Base-by-base conservation (phyloP, 306 rosid species). In the Prunus campanulata region DNA sequence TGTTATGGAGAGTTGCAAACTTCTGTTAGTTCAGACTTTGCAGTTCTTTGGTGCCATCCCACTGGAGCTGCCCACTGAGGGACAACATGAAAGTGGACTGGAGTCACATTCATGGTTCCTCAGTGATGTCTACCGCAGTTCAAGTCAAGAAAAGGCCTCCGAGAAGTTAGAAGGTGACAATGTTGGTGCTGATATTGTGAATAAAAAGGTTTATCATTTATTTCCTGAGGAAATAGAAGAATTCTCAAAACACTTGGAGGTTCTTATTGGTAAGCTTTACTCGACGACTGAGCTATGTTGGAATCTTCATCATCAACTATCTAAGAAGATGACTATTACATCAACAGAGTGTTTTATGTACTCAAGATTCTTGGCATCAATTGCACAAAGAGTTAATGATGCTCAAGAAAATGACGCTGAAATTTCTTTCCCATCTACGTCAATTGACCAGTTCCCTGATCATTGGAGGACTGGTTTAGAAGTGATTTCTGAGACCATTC, bases 261-360 rank as follows among this genome's bases (percentile, higher is more conserved):
- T 13, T 82, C 92, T 93, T 77, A 86, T 93, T 77, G 61, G 74
- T 49, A 87, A 87, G 80, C 91, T 93, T 79, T 80, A 66, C 81
- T 82, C 91, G 64, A 82, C 96, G 24, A 80, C 82, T 79, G 98
- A 90, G 82, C 80, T 77, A 68, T 90, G 97, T 81, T 93, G 96
- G 97, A 87, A 75, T 82, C 91, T 93, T 85, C 97, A 91, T 86
- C 91, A 81, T 70, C 97, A 90, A 78, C 81, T 93, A 56, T 86
- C 93, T 59, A 90, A 84, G 83, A 93, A 85, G 72, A 71, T 93
- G 71, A 88, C 91, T 8, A 82, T 90, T 74, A 72, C 81, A 62
- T 79, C 83, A 29, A 86, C 97, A 5, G 91, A 93, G 79, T 91
- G 96, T 83, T 81, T 86, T 72, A 76, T 91, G 70, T 86, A 86